Evolutionary conservation across 2,329 filamentous ascomycete genomes (phyloP).

Genomic region (Gaeumannomyces sp.): DNA sequence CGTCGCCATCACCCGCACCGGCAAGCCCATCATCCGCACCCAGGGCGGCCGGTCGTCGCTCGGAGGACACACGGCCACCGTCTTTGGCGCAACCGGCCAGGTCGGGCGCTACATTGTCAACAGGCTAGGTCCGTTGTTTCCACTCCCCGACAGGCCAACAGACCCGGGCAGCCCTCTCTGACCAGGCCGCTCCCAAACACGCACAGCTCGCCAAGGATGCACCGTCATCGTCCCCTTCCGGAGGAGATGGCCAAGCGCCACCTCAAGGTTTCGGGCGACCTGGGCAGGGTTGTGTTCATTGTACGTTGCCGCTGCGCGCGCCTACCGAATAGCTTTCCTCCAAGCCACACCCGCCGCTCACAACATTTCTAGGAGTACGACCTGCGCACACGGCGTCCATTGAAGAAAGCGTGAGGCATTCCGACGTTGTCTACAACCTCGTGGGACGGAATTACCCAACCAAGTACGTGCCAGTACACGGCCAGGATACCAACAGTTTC

Average conservation of each 20-base stretch:
- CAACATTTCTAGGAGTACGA: constrained; percentile 69
- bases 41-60: constrained; percentile 77
- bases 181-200: too few species aligned
- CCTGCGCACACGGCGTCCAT: constrained; percentile 85
- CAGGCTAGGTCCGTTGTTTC: constrained; percentile 58
- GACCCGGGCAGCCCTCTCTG: too few species aligned
- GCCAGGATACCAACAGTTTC: neutral
- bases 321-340: neutral
- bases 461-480: constrained; percentile 54
- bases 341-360: neutral
- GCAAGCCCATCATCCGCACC: constrained; percentile 85
- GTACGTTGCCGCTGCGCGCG: constrained; percentile 37
- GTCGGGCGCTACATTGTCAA: constrained; percentile 97
- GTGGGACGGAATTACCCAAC: constrained; percentile 92
- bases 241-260: constrained; percentile 98
- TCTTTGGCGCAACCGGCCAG: constrained; percentile 96
- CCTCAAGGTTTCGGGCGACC: constrained; percentile 90
- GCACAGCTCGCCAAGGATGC: constrained; percentile 80
- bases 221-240: constrained; percentile 90
- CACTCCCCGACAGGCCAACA: neutral
- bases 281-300: constrained; percentile 83
- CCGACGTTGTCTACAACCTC: constrained; percentile 95
- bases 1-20: constrained; percentile 87
- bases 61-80: constrained; percentile 85
- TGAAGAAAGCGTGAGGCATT: constrained; percentile 93